phyloP scores from a whole-genome alignment of 2,329 filamentous ascomycete genomes.

The Macrophomina phaseolina region DNA sequence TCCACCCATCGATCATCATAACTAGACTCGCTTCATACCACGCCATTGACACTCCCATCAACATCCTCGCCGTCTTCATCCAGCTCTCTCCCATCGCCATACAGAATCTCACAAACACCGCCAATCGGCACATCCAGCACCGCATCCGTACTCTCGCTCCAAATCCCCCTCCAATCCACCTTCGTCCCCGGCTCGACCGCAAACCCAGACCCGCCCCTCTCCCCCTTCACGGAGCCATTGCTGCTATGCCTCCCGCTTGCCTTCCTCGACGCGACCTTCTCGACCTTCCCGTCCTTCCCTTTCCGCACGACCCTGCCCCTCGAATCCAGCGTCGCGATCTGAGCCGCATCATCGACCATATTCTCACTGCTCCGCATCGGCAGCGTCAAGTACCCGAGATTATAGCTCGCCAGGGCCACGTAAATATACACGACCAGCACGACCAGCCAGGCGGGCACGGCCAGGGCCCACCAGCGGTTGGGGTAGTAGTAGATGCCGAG shows the following conservation, averaged over 20 bases:
- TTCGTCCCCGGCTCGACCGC: slow-evolving; percentile 47
- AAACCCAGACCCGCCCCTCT: slow-evolving; percentile 43
- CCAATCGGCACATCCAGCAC: slow-evolving; percentile 97
- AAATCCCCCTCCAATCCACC: slow-evolving; percentile 78
- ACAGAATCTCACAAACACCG: slow-evolving; percentile 92
- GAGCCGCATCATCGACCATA: slow-evolving; percentile 87
- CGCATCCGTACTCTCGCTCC: slow-evolving; percentile 93
- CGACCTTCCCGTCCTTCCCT: slow-evolving; percentile 44
- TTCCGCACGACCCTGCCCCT: slow-evolving; percentile 58
- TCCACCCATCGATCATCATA: no score
- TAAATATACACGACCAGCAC: slow-evolving; percentile 92
- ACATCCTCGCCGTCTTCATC: slow-evolving; percentile 2
- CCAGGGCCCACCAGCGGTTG: slow-evolving; percentile 96
- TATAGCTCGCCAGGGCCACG: slow-evolving; percentile 88
- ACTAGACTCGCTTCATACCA: not conserved
- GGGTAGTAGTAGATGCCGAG: slow-evolving; percentile 97
- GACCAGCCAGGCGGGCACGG: slow-evolving; percentile 87
- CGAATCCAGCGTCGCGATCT: slow-evolving; percentile 79
- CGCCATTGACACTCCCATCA: not conserved
- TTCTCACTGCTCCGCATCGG: slow-evolving; percentile 82
- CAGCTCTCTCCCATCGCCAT: slow-evolving; percentile 66
- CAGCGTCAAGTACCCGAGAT: slow-evolving; percentile 85
- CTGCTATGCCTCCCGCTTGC: slow-evolving; percentile 42
- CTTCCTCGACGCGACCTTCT: slow-evolving; percentile 47
- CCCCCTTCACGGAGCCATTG: slow-evolving; percentile 31